Conservation (phyloP, 257 asterid genomes). For the Pogostemon cablin region DNA sequence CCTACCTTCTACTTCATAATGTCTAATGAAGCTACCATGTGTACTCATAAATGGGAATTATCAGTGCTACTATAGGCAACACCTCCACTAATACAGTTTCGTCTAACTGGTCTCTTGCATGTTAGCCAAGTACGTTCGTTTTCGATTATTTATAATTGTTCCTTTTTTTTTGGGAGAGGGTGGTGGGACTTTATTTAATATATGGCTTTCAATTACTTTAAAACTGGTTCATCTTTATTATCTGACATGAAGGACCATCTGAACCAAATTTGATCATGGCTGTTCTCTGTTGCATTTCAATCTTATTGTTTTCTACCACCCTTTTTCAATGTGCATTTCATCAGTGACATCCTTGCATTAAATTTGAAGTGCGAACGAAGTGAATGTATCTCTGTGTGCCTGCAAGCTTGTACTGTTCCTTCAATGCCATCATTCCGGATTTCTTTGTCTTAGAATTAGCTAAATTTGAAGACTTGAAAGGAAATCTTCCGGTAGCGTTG, state of each 20-base stretch:
- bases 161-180: background rate
- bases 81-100: conserved; percentile 11
- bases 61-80: conserved; percentile 2
- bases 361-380: too few species aligned
- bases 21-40: conserved; percentile 1
- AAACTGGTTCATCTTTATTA: background rate
- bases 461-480: too few species aligned
- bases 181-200: background rate
- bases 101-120: conserved; percentile 27
- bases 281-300: background rate
- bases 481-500: too few species aligned
- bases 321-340: too few species aligned
- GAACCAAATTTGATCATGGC: background rate
- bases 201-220: conserved; percentile 9
- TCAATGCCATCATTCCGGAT: too few species aligned
- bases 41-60: background rate
- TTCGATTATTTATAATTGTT: too few species aligned
- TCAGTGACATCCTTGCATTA: too few species aligned
- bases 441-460: too few species aligned
- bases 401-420: too few species aligned
- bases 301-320: too few species aligned
- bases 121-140: background rate
- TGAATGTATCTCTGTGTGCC: too few species aligned
- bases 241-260: background rate
- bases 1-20: background rate